phyloP scores from a whole-genome alignment of 2,329 filamentous ascomycete genomes.

The Ophiostoma ulmi region DNA sequence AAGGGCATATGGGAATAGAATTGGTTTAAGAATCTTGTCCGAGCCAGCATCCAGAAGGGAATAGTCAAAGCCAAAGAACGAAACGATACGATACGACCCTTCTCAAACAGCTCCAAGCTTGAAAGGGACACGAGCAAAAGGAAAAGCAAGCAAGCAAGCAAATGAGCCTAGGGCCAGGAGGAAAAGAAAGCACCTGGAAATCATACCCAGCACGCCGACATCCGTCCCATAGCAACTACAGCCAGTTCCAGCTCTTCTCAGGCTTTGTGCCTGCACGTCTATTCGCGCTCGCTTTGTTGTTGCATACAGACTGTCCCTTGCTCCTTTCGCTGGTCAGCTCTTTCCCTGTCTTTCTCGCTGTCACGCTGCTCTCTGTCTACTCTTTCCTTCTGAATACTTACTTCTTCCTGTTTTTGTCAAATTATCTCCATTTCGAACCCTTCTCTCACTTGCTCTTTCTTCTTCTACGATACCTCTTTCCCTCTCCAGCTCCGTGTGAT shows the following conservation, averaged over 20 bases:
- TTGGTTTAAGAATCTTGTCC: background rate
- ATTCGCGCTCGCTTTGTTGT: background rate
- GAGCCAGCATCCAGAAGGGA: background rate
- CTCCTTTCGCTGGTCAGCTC: background rate
- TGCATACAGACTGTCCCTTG: background rate
- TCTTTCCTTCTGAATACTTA: background rate
- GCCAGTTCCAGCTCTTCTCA: background rate
- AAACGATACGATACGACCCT: conserved; percentile 14
- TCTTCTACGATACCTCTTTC: background rate
- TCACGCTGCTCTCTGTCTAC: background rate
- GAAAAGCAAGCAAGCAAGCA: too few relatives aligned
- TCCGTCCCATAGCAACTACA: background rate
- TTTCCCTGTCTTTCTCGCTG: background rate
- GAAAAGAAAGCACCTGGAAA: conserved; percentile 7
- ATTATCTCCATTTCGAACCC: background rate
- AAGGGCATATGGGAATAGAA: background rate
- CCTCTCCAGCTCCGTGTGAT: background rate
- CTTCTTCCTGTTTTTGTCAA: background rate
- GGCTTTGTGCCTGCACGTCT: background rate
- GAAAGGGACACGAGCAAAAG: background rate
- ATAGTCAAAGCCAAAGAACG: background rate
- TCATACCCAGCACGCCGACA: conserved; percentile 13
- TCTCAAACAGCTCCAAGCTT: conserved; percentile 13
- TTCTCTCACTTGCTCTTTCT: background rate
- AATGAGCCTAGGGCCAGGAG: too few relatives aligned